Evolutionary conservation across 1,284 basidiomycete genomes (phyloP).

Genomic region (Leccinum olivaceoglutinosum): DNA sequence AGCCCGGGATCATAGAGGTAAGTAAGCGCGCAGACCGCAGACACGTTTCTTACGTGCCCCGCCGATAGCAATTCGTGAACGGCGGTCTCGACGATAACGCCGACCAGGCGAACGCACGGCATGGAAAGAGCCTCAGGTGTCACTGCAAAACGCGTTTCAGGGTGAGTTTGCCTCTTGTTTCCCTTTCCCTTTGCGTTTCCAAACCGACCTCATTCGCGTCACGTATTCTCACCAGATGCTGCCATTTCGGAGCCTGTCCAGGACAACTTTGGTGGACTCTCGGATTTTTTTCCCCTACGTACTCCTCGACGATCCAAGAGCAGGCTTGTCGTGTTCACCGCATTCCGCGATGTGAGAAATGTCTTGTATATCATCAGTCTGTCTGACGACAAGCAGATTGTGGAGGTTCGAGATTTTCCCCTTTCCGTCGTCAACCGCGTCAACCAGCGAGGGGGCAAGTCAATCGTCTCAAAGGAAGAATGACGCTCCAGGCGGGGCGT

Average conservation of each 20-base stretch:
- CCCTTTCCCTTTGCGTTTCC: too few species aligned
- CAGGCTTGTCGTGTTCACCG: slow-evolving; percentile 40
- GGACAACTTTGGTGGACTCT: slow-evolving; percentile 54
- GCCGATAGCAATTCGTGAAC: too few species aligned
- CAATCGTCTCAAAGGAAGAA: slow-evolving; percentile 23
- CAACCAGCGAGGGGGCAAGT: slow-evolving; percentile 29
- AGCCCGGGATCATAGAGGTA: too few species aligned
- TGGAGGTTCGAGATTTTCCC: slow-evolving; percentile 34
- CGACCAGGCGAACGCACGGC: too few species aligned
- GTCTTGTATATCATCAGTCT: slow-evolving; percentile 47
- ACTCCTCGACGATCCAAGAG: slow-evolving; percentile 33
- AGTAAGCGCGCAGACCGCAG: too few species aligned
- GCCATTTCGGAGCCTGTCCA: slow-evolving; percentile 43
- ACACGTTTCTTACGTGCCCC: too few species aligned
- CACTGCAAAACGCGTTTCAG: too few species aligned
- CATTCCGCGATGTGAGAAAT: slow-evolving; percentile 44
- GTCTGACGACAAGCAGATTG: slow-evolving; percentile 23
- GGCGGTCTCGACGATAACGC: too few species aligned
- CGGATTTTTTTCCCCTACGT: slow-evolving; percentile 44
- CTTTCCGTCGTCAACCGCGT: slow-evolving; percentile 44
- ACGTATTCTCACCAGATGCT: too few species aligned
- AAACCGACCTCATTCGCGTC: too few species aligned
- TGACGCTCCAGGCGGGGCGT: slow-evolving; percentile 25
- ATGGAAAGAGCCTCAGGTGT: too few species aligned
- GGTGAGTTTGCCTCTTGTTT: too few species aligned